Percentiles rank a stretch among this genome's conserved stretches.
These are phyloP conservation scores for Vaucheria bursata DNA, from an alignment of 352 stramenopile species.

Conservation along the genomic window DNA sequence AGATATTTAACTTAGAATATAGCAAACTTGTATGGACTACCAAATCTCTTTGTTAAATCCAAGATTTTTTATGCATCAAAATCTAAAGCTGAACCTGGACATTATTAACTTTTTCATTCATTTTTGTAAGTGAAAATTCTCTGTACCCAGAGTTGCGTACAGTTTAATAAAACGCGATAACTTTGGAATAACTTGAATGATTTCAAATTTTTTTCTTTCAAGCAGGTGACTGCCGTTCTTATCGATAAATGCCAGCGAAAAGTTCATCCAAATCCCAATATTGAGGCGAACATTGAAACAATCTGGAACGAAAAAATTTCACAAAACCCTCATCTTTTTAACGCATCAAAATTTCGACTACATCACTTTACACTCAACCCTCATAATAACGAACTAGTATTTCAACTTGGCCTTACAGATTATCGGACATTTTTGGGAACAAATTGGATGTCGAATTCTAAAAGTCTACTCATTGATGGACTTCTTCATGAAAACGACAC, in stretches of 20 bases:
- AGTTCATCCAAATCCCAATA: conserved; percentile 19
- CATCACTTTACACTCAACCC: conserved; percentile 20
- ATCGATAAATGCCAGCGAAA: conserved; percentile 21
- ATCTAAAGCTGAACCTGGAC: no score
- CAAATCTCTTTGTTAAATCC: no score
- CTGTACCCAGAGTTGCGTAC: no score
- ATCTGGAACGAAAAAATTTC: conserved; percentile 20
- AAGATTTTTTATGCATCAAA: no score
- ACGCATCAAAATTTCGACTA: conserved; percentile 42
- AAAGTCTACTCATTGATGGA: conserved; percentile 23
- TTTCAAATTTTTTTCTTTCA: no score
- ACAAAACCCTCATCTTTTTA: conserved; percentile 40
- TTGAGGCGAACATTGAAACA: conserved; percentile 22
- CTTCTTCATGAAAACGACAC: conserved; percentile 12
- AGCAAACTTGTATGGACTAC: no score
- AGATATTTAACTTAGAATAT: no score
- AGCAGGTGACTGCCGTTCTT: conserved; percentile 15
- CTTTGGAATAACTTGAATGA: no score
- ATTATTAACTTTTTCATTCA: no score
- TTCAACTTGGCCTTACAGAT: conserved; percentile 42
- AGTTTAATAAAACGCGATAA: no score
- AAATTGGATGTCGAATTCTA: conserved; percentile 29
- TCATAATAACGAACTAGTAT: conserved; percentile 11
- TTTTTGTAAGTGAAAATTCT: no score
- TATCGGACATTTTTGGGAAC: conserved; percentile 41